Base-by-base conservation (phyloP, 2,329 filamentous ascomycete species). In the Simplicillium aogashimaense region DNA sequence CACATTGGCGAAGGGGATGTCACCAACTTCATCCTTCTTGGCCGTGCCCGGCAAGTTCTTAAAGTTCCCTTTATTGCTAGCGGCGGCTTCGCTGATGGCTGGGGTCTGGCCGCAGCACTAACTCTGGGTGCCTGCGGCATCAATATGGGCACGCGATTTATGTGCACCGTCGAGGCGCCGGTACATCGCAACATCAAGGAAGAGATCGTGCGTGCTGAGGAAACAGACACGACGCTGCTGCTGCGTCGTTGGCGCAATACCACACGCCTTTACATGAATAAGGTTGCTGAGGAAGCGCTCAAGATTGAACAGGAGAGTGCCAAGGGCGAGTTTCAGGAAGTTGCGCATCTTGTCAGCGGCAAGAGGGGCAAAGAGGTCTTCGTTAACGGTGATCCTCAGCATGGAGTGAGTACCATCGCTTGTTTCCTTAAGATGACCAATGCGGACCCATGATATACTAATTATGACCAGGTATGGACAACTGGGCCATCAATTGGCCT, bases 141-240 rank as follows among this genome's bases (percentile, higher is more conserved):
- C 66, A 98, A 98, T 66, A 98, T 98, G 92, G 92, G 92, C 43
- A 98, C 92, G 9, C 74, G 92, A 32, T 98, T 97, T 69, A 94
- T 98, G 86, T 90, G 84, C 67, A 97, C 92, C 1, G 72, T 90
- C 35, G 92, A 97, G 65, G 81, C 89, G 12, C 92, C 92, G 1
- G 85, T 98, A 47, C 92, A 98, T 65, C 60, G 78, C 37, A 94
- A 94, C 50, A 87, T 98, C 69, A 98, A 98, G 74, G 74, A 94
- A 60, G 74, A 84, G 50, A 98, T 98, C 54, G 88, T 95, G 37
- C 74, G 78, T 41, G 85, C 89, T 1, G 74, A 87, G 47, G 92
- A 98, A 71, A 88, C 84, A 16, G 87, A 97, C 61, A 98, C 92
- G 0, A 79, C 88, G 49, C 73, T 98, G 39, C 78, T 98, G 17